Base-by-base conservation (phyloP, 2,329 filamentous ascomycete genomes). In the Monosporascus cannonballus region DNA sequence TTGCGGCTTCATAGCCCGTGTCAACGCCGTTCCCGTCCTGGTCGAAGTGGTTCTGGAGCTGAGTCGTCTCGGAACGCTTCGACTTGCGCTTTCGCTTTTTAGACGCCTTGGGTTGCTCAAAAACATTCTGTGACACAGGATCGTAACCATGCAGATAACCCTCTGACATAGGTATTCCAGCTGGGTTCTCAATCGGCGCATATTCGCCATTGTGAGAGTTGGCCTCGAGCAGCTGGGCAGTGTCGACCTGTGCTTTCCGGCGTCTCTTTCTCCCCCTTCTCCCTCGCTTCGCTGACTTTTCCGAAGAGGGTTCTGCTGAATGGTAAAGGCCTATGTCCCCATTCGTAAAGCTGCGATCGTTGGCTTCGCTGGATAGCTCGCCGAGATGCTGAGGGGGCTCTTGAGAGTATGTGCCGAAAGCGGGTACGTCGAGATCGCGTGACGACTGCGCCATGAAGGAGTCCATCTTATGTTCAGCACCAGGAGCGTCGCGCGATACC, bases 31-130 rank as follows among this genome's bases (percentile, higher is more conserved):
- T 30, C 41, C 27, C 41, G 42, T 38, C 15, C 6, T 44, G 22
- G 7, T 42, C 22, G 6, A 38, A 20, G n/a, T 34, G 34, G 20
- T 9, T 37, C 46, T 15, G 50, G 30, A 20, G 24, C 50, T 11
- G 46, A 17, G n/a, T 5, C 27, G 24, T 27, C 30, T 46, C 42
- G 25, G 15, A 24, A 27, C 30, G 42, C 25, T 30, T 48, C 14
- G 47, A 25, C 4, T 50, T 47, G n/a, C 48, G 57, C 46, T 62
- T 62, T 41, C 51, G 53, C 55, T 56, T 61, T 48, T 62, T 61
- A 8, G 55, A 44, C 18, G 37, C 34, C 11, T 54, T 41, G 4
- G 25, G 39, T 20, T 53, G 48, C 25, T 57, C 58, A n/a, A 25
- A 18, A n/a, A 49, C 30, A 22, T 20, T 27, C 11, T 50, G 53